Conservation (phyloP, 768 basidiomycete species). For the Hygrocybe coccinea region DNA sequence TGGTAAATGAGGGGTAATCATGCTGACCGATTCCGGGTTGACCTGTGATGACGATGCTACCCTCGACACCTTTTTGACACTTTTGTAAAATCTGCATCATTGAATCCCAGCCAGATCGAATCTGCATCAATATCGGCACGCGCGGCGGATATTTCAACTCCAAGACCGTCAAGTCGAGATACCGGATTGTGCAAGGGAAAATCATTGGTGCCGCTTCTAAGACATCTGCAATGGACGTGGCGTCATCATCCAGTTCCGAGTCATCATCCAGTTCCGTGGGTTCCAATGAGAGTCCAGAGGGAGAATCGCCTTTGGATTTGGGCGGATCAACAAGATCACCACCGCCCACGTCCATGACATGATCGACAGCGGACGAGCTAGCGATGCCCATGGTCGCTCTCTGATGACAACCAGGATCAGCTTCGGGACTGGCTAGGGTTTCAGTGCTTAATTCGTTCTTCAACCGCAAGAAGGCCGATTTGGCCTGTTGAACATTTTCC, state of each 20-base stretch:
- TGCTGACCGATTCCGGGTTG: slow-evolving; percentile 13
- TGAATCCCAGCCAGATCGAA: slow-evolving; percentile 6
- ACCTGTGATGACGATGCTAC: slow-evolving; percentile 9
- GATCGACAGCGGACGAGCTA: neutral
- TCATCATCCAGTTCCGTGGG: neutral
- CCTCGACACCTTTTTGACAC: slow-evolving; percentile 1
- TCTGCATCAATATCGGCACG: slow-evolving; percentile 9
- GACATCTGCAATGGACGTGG: neutral
- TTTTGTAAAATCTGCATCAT: slow-evolving; percentile 7
- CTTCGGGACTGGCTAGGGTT: no score
- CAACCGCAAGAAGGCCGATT: no score
- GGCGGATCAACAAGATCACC: neutral
- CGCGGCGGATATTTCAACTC: slow-evolving; percentile 2
- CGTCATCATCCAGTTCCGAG: no score
- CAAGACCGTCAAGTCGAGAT: slow-evolving; percentile 13
- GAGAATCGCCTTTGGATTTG: no score
- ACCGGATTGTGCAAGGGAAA: slow-evolving; percentile 10
- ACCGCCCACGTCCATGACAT: neutral
- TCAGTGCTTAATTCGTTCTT: no score
- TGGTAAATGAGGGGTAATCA: neutral
- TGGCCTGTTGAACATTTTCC: no score
- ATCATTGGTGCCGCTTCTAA: slow-evolving; percentile 3
- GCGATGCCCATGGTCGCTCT: neutral
- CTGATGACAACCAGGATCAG: neutral
- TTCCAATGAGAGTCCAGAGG: neutral